Percentiles rank a stretch among this genome's conserved stretches.
These are phyloP conservation scores for Dothistroma septosporum DNA, from an alignment of 2,329 filamentous ascomycete genomes.

Conservation along the genomic window DNA sequence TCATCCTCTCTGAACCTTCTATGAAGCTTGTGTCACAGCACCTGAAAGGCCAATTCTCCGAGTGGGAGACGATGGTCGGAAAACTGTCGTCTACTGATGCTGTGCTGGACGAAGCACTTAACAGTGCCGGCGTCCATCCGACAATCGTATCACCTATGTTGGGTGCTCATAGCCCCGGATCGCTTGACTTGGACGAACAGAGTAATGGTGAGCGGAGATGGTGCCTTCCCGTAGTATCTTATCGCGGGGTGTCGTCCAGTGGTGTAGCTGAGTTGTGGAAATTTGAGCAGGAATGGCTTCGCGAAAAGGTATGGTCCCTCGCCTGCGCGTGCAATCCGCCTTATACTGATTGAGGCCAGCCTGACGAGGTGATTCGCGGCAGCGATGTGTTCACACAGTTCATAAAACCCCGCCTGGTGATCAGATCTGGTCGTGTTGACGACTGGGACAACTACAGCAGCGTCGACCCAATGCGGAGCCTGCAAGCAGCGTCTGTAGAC, in stretches of 20 bases:
- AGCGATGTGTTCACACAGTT: constrained; percentile 26
- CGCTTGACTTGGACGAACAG: constrained; percentile 36
- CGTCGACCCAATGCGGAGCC: constrained; percentile 5
- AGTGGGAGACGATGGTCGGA: constrained; percentile 23
- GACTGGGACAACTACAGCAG: constrained; percentile 30
- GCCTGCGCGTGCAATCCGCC: too few species aligned
- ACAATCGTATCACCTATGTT: constrained; percentile 26
- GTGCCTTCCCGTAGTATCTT: constrained; percentile 30
- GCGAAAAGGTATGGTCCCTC: constrained; percentile 9
- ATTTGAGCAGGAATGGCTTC: constrained; percentile 30
- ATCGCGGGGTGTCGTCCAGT: constrained; percentile 25
- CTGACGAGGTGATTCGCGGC: constrained; percentile 17
- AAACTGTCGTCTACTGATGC: constrained; percentile 27
- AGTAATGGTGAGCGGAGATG: constrained; percentile 18
- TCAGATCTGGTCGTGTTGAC: constrained; percentile 15
- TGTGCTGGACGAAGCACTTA: constrained; percentile 25
- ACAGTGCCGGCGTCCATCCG: constrained; percentile 18
- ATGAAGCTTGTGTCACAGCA: constrained; percentile 33
- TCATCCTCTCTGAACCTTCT: constrained; percentile 42
- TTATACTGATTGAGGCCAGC: background rate
- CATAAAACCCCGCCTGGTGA: constrained; percentile 24
- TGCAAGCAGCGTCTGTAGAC: constrained; percentile 6
- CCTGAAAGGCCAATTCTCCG: constrained; percentile 39
- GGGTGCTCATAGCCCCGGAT: constrained; percentile 36
- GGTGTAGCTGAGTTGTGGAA: constrained; percentile 26